Base-by-base conservation (phyloP, 768 basidiomycete species). In the Xanthoconium stramineum region DNA sequence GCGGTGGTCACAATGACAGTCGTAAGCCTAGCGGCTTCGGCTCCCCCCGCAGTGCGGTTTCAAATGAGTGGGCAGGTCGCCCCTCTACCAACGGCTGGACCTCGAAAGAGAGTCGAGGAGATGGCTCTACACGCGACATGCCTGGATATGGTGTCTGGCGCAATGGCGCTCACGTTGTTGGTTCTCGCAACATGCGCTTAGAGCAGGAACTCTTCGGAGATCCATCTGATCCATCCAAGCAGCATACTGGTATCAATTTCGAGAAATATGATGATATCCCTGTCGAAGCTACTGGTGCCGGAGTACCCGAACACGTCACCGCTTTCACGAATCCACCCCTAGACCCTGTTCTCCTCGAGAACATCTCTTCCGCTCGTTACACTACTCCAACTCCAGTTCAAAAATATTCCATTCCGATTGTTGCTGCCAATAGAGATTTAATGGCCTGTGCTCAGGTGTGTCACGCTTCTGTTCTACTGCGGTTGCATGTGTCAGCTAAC, bases 191-290 rank as follows among this genome's bases (percentile, higher is more conserved):
- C 78, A 75, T 77, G 69, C 87, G 94, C 63, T 80, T 95, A 64
- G 97, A 99, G 78, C 94, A 93, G 76, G 95, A 98, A 69, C 88
- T 99, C 38, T 99, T 88, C 65, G 97, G 97, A 52, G 94, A 96
- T 60, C 80, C 81, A 39, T 78, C 82, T 45, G 96, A 98, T 72
- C 83, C 88, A 24, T 85, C 84, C 56, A 91, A 91, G 69, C 89
- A 97, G 72, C 87, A 93, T 70, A 96, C 95, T 43, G 97, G 97
- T 60, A 98, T 99, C 78, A 99, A 99, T 78, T 99, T 99, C 69
- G 97, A 99, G 78, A 97, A 97, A 75, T 99, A 98, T 67, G 97
- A 97, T 74, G 96, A 98, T 72, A 99, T 99, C 69, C 97, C 97
- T 60, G 95, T 99, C 63, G 97, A 98, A 76, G 96, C 95, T 36